Evolutionary conservation across 2,329 filamentous ascomycete genomes (phyloP).

Genomic region (Calonectria ilicicola): DNA sequence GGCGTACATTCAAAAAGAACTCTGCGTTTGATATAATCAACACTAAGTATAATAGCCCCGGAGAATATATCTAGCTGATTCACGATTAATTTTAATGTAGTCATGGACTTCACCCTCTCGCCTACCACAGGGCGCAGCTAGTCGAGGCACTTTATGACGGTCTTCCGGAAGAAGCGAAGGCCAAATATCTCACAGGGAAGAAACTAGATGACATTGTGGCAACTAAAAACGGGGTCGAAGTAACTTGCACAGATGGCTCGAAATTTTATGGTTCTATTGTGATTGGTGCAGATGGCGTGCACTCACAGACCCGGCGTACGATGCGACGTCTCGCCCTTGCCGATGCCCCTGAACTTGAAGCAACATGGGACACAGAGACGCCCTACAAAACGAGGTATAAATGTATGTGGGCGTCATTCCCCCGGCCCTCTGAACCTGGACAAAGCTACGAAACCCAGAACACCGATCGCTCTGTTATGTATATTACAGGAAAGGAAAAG

Average conservation of each 20-base stretch:
- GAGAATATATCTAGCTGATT: background rate
- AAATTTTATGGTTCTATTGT: slow-evolving; percentile 14
- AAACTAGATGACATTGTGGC: slow-evolving; percentile 30
- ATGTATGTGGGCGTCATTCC: slow-evolving; percentile 45
- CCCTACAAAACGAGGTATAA: slow-evolving; percentile 7
- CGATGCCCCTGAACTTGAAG: background rate
- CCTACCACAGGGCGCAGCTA: background rate
- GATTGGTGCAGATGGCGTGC: slow-evolving; percentile 23
- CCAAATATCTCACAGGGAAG: slow-evolving; percentile 3
- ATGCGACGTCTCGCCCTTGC: slow-evolving; percentile 21
- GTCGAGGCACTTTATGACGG: background rate
- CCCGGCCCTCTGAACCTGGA: slow-evolving; percentile 31
- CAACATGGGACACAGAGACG: slow-evolving; percentile 6
- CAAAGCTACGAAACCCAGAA: slow-evolving; percentile 45
- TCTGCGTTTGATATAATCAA: background rate
- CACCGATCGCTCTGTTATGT: slow-evolving; percentile 41
- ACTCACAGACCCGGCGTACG: slow-evolving; percentile 5
- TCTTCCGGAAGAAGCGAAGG: slow-evolving; percentile 9
- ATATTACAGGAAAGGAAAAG: slow-evolving; percentile 43
- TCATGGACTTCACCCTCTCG: slow-evolving; percentile 5
- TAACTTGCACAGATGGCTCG: slow-evolving; percentile 18
- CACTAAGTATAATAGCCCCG: background rate
- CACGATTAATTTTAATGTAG: background rate
- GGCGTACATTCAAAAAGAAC: background rate
- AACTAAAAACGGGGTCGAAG: slow-evolving; percentile 2